Percentiles rank a stretch among this genome's conserved stretches.
These are phyloP conservation scores for Monosporascus cannonballus DNA, from an alignment of 2,329 filamentous ascomycete species.

Conservation along the genomic window DNA sequence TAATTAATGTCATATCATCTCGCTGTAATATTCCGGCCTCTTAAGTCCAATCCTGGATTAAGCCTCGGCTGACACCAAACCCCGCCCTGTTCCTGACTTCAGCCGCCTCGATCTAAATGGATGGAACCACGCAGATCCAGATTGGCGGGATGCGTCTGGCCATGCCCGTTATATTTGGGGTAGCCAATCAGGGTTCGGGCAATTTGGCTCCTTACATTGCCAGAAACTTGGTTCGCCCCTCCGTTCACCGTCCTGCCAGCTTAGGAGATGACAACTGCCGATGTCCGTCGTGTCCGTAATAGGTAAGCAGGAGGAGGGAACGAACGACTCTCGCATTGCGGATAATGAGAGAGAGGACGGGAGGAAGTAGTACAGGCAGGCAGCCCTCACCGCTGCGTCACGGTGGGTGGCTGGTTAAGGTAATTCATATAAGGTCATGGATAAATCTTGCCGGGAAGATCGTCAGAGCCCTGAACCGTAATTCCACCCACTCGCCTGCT, in stretches of 20 bases:
- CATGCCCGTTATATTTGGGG: conserved; percentile 7
- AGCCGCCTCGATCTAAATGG: conserved; percentile 12
- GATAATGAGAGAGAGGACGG: conserved; percentile 5
- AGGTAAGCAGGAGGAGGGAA: not conserved
- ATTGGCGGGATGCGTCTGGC: conserved; percentile 11
- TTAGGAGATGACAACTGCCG: conserved; percentile 12
- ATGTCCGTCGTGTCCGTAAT: conserved; percentile 2
- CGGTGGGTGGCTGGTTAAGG: too few relatives aligned
- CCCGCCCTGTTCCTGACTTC: conserved; percentile 12
- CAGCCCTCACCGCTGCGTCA: too few relatives aligned
- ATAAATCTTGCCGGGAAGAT: too few relatives aligned
- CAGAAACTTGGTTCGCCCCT: conserved; percentile 13
- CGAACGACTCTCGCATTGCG: not conserved
- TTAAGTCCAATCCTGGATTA: conserved; percentile 5
- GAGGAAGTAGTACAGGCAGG: too few relatives aligned
- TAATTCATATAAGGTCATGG: too few relatives aligned
- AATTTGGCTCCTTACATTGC: conserved; percentile 11
- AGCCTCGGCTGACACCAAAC: conserved; percentile 2
- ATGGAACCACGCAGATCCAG: conserved; percentile 9
- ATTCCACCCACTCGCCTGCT: too few relatives aligned
- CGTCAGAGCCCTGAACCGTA: too few relatives aligned
- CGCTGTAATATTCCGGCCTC: conserved; percentile 4
- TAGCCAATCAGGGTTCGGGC: conserved; percentile 12
- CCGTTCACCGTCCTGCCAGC: conserved; percentile 2
- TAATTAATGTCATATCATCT: not conserved